Percentiles rank a stretch among this genome's conserved stretches.
These are phyloP conservation scores for Deinandra increscens DNA, from an alignment of 129 eudicot species.

Conservation along the genomic window DNA sequence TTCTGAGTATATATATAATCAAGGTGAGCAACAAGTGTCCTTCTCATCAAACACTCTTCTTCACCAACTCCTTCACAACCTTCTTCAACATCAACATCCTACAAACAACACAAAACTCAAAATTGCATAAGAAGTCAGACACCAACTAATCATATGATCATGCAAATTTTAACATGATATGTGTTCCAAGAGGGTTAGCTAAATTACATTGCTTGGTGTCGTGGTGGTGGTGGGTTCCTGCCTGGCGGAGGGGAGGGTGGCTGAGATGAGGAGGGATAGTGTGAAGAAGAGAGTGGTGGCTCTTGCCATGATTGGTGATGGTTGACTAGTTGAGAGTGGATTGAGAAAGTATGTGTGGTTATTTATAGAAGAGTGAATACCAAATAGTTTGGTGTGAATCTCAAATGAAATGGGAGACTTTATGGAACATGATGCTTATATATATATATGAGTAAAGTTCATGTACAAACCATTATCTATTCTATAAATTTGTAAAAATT, in stretches of 20 bases:
- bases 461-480: too few species aligned
- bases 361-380: background rate
- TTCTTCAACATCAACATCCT: constrained; percentile 35
- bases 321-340: too few species aligned
- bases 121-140: background rate
- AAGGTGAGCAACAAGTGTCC: constrained; percentile 62
- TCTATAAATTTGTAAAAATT: too few species aligned
- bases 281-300: constrained; percentile 28
- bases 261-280: constrained; percentile 25
- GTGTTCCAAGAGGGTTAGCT: background rate
- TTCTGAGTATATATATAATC: constrained; percentile 64
- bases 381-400: constrained; percentile 25
- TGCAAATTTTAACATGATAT: background rate
- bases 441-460: too few species aligned
- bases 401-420: constrained; percentile 20
- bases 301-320: constrained; percentile 28
- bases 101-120: constrained; percentile 14
- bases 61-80: constrained; percentile 41
- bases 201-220: constrained; percentile 31
- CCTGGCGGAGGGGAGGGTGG: constrained; percentile 32
- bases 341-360: too few species aligned
- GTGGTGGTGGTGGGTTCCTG: constrained; percentile 20
- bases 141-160: background rate
- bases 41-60: constrained; percentile 59
- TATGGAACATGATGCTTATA: too few species aligned